Evolutionary conservation across 805 yeast species (phyloP), one percentile per base, ranked within the genome.

Genomic region (Kazachstania kunashirensis): DNA sequence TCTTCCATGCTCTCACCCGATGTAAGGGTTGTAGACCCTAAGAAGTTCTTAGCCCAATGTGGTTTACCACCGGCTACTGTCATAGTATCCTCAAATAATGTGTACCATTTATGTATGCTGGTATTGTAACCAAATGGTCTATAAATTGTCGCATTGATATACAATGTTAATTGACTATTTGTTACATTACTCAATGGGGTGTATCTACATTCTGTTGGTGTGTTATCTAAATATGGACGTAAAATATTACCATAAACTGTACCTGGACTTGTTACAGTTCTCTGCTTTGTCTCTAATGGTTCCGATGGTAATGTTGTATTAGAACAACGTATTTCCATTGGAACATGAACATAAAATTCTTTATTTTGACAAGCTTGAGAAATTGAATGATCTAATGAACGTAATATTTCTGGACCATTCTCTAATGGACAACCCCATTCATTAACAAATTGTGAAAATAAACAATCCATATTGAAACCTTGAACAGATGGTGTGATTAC

Each of bases 11-110:
- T 34, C 44, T 57, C 41, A 32, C 57, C 48, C 6, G 53, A 52
- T 6, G 59, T 57, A 48, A 55, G 47, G 10, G 63, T 58, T 2
- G 53, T 49, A 3, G 72, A 63, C 1, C 95, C 94, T 39, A 83
- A 66, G 58, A 85, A 89, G 60, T 86, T 88, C 67, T 89, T 89
- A 13, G 98, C 98, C 98, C 98, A 89, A 59, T 89, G 98, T 2
- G 98, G 98, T 57, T 78, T 83, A 30, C 98, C 98, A 25, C 82
- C 86, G 20, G 81, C 86, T 19, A 74, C 76, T 34, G 68, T 70
- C 68, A 88, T 66, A 2, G 84, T 73, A 36, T 73, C 72, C 61
- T 89, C 98, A 59, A 89, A 89, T n/a, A 69, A 66, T 34, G 71
- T 71, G 61, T 73, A 89, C 96, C 96, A 89, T 46, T 75, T 70